Base-by-base conservation (phyloP, 1,139 yeast genomes). In the Candida tunisiensis region DNA sequence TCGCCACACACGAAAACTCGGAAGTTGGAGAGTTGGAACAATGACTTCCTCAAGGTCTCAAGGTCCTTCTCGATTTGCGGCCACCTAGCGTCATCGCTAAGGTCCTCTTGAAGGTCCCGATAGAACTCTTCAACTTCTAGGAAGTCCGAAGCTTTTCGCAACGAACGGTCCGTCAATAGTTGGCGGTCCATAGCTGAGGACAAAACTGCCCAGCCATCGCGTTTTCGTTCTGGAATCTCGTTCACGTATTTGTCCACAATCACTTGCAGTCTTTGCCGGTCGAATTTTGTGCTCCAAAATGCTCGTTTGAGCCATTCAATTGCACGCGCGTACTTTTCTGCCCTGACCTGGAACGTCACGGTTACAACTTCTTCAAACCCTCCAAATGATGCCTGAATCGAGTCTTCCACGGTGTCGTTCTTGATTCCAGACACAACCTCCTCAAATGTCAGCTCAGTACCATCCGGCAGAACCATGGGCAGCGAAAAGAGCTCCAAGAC, bases 1-100 rank as follows among this genome's bases (percentile, higher is more conserved):
- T 78, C 80, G 28, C 95, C 95, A 33, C 69, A 56, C 6, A 88
- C 64, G 26, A 82, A 57, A 1, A 80, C 56, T 38, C 83, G 71
- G 46, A 75, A 58, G 40, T 79, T 80, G 16, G 66, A 59, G 12
- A 66, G 50, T 15, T 55, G 52, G 46, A 79, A 74, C 31, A 88
- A 51, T 30, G 65, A 64, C 1, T 42, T 31, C 42, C 82, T 65
- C 34, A 85, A 57, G 3, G 40, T 40, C 28, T 74, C 72, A 37
- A 88, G 57, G 28, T 72, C 73, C 1, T 51, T 44, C 27, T 62
- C 51, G 26, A 83, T 62, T n/a, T n/a, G n/a, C n/a, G n/a, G n/a
- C 3, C 42, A 41, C 1, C 45, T 45, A 33, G 60, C 72, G 4
- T 58, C 49, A 11, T 62, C 53, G 15, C 69, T 64, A 25, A 79